A percentile compares a stretch with the other conserved stretches of the same genome.
These are phyloP conservation scores for Citrus sp. DNA, from an alignment of 345 rosid species.

Conservation along the genomic window DNA sequence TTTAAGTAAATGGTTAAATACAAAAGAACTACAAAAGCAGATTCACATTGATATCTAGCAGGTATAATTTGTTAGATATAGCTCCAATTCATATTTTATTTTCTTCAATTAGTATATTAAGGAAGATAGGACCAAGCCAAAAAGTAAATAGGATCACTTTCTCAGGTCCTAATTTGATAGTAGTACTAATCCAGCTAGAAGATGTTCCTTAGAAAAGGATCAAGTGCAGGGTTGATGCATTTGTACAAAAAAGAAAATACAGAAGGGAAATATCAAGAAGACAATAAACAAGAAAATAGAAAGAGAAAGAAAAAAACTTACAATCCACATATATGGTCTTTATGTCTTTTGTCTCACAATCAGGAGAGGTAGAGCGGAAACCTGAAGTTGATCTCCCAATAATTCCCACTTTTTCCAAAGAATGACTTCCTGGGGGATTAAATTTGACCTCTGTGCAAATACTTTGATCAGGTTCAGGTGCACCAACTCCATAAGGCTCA, in stretches of 20 bases:
- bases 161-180: background rate
- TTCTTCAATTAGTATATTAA: background rate
- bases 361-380: slow-evolving; percentile 54
- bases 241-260: background rate
- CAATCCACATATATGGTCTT: slow-evolving; percentile 95
- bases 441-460: slow-evolving; percentile 44
- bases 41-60: background rate
- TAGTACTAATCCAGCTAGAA: background rate
- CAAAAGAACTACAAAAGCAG: background rate
- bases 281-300: background rate
- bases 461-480: slow-evolving; percentile 39
- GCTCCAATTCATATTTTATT: background rate
- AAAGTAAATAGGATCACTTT: background rate
- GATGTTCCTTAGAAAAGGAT: background rate
- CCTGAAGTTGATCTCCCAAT: slow-evolving; percentile 33
- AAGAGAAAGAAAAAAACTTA: slow-evolving; percentile 41
- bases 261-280: background rate
- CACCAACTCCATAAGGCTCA: slow-evolving; percentile 67
- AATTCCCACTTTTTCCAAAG: slow-evolving; percentile 44
- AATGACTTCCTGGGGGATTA: slow-evolving; percentile 37
- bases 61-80: background rate
- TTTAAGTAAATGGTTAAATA: background rate
- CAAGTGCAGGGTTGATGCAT: background rate
- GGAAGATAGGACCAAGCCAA: background rate
- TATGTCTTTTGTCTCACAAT: slow-evolving; percentile 70